These are phyloP conservation scores for Hypoxylon sp. DNA, from an alignment of 2,329 filamentous ascomycete species.

Conservation along the genomic window DNA sequence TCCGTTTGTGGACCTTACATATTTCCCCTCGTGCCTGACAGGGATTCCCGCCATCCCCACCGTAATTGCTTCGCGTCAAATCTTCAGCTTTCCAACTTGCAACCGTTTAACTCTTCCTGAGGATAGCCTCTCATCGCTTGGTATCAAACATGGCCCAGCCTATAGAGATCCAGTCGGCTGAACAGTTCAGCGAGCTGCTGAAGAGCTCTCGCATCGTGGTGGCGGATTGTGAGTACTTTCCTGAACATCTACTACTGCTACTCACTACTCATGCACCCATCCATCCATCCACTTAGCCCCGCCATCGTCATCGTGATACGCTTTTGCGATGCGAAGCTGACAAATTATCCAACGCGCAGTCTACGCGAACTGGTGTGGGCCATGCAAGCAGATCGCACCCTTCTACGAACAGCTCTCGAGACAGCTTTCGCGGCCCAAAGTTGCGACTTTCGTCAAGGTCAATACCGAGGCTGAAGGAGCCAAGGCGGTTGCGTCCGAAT, in stretches of 20 bases:
- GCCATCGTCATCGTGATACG: constrained; percentile 45
- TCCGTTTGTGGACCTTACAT: constrained; percentile 18
- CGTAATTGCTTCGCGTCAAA: constrained; percentile 19
- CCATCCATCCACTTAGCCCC: constrained; percentile 40
- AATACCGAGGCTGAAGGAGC: constrained; percentile 77
- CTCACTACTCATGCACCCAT: constrained; percentile 8
- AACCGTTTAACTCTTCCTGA: constrained; percentile 8
- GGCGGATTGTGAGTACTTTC: constrained; percentile 79
- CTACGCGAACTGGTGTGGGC: constrained; percentile 87
- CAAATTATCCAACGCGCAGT: constrained; percentile 66
- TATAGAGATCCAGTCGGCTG: constrained; percentile 64
- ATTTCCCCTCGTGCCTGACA: constrained; percentile 37
- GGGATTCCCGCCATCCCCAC: constrained; percentile 31
- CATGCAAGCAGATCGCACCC: constrained; percentile 86
- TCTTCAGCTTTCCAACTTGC: constrained; percentile 21
- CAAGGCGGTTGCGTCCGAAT: constrained; percentile 77
- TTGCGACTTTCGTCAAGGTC: constrained; percentile 88
- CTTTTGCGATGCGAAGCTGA: constrained; percentile 43
- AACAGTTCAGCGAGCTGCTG: constrained; percentile 77
- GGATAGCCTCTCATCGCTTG: background rate
- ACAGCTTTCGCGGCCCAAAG: constrained; percentile 76
- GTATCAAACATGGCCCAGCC: constrained; percentile 57
- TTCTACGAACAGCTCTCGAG: constrained; percentile 82
- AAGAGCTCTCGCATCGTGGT: constrained; percentile 83
- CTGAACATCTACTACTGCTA: constrained; percentile 7